Percentiles rank a stretch among this genome's conserved stretches.
Evolutionary conservation across 371 early-diverging fungal genomes (phyloP).

Genomic region (Syncephalastrum monosporum): DNA sequence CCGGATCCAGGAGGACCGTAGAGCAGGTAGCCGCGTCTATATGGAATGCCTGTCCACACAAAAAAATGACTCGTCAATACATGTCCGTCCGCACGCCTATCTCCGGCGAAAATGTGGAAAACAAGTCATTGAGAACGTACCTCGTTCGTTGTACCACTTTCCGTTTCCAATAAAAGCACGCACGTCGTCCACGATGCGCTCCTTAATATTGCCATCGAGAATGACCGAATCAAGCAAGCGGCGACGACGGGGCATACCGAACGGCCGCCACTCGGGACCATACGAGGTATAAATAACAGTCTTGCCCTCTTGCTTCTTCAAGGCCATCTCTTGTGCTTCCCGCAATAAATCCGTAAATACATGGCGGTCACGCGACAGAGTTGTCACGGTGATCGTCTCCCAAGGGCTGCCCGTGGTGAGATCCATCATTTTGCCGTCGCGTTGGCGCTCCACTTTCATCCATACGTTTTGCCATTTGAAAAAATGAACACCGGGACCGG

Average conservation of each 20-base stretch:
- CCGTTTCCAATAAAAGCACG: conserved; percentile 83
- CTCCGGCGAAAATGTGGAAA: too few relatives aligned
- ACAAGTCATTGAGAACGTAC: conserved; percentile 30
- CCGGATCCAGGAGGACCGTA: conserved; percentile 99
- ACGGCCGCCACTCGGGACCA: conserved; percentile 97
- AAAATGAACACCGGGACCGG: conserved; percentile 91
- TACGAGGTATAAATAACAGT: conserved; percentile 93
- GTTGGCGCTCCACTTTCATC: conserved; percentile 86
- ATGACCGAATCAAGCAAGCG: conserved; percentile 87
- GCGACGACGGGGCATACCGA: conserved; percentile 90
- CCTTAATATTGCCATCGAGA: conserved; percentile 74
- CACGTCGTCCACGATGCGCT: conserved; percentile 83
- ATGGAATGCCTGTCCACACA: conserved; percentile 78
- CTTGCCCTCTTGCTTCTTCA: conserved; percentile 89
- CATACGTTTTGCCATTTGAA: conserved; percentile 82
- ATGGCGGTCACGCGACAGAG: conserved; percentile 76
- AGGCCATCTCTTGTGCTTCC: conserved; percentile 84
- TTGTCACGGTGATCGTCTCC: conserved; percentile 94
- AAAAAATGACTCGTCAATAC: neutral
- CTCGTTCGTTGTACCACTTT: conserved; percentile 94
- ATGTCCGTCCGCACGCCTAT: neutral
- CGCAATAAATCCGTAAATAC: conserved; percentile 75
- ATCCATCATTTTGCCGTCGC: conserved; percentile 88
- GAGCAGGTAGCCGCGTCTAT: conserved; percentile 95
- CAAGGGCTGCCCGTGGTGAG: conserved; percentile 87